These are phyloP conservation scores for Talaromyces amestolkiae DNA, from an alignment of 2,329 filamentous ascomycete species.

Conservation along the genomic window DNA sequence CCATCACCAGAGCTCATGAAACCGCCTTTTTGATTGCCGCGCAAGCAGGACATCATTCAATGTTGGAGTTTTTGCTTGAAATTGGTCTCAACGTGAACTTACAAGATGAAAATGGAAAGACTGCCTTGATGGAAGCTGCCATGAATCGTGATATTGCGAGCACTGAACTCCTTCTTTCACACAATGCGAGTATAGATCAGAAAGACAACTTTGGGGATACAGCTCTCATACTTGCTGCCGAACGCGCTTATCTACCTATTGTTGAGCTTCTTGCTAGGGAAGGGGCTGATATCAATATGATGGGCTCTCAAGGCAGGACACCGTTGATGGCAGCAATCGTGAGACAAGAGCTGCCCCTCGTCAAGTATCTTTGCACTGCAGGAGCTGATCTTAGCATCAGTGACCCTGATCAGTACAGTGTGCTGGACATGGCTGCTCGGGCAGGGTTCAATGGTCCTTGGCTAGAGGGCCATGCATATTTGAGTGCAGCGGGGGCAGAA, in stretches of 20 bases:
- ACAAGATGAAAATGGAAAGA: background rate
- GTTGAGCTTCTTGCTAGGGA: slow-evolving; percentile 23
- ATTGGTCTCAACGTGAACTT: background rate
- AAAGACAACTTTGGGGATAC: background rate
- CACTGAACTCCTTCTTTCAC: background rate
- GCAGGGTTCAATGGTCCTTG: background rate
- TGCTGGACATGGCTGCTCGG: slow-evolving; percentile 6
- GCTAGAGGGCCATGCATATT: slow-evolving; percentile 1
- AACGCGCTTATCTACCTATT: slow-evolving; percentile 5
- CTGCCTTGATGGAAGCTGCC: slow-evolving; percentile 10
- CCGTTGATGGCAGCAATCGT: slow-evolving; percentile 10
- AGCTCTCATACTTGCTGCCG: slow-evolving; percentile 3
- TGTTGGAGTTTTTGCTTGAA: slow-evolving; percentile 1
- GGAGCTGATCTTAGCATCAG: slow-evolving; percentile 3
- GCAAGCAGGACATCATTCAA: background rate
- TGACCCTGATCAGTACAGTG: background rate
- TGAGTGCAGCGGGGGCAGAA: slow-evolving; percentile 5
- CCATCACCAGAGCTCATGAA: background rate
- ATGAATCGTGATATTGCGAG: background rate
- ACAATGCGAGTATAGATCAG: background rate
- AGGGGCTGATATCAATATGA: slow-evolving; percentile 24
- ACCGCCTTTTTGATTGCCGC: background rate
- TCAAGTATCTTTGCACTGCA: slow-evolving; percentile 8
- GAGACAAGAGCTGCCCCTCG: background rate
- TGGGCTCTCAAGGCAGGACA: background rate